Evolutionary conservation across 257 asterid species (phyloP), one percentile per base, ranked within the genome.

Genomic region (Solanum medicagineum): DNA sequence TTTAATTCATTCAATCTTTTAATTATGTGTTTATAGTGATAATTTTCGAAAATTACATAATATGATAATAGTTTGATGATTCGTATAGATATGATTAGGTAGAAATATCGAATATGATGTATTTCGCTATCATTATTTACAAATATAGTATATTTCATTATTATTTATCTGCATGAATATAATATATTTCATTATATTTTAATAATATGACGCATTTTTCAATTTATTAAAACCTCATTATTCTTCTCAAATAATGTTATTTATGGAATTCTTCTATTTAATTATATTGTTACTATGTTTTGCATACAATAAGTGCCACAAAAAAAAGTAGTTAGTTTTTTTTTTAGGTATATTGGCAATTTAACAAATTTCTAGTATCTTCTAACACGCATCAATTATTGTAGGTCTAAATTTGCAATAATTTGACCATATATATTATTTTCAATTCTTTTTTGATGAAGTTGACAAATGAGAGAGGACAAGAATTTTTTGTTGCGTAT

Each of bases 81-180:
- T 22, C 20, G 0, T 11, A 56, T 19, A 56, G 0, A 56, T 17
- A 17, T 7, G 8, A 7, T 56, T 56, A 0, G 10, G 8, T 56
- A 3, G 0, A 59, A 20, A 59, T 8, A 57, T 8, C 9, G 6
- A 7, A 20, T 2, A 57, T 0, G 0, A 20, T 59, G 0, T 59
- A 9, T 59, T n/a, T 59, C 0, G 0, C 0, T 59, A 59, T 59
- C n/a, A 59, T 9, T 59, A 59, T 20, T 6, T 1, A n/a, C 14
- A 20, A 60, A 60, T 60, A n/a, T 60, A 60, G 5, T 60, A 0
- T 60, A 60, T 10, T 60, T 60, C 4, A 60, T 22, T 10, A 60
- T 10, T 59, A 59, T 60, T 60, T 60, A 0, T n/a, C 10, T 60
- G 4, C 5, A 10, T 10, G 8, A 2, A 60, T 7, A 22, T 5